A percentile compares a stretch with the other conserved stretches of the same genome.
phyloP scores from a whole-genome alignment of 257 asterid species.

The Phtheirospermum japonicum region DNA sequence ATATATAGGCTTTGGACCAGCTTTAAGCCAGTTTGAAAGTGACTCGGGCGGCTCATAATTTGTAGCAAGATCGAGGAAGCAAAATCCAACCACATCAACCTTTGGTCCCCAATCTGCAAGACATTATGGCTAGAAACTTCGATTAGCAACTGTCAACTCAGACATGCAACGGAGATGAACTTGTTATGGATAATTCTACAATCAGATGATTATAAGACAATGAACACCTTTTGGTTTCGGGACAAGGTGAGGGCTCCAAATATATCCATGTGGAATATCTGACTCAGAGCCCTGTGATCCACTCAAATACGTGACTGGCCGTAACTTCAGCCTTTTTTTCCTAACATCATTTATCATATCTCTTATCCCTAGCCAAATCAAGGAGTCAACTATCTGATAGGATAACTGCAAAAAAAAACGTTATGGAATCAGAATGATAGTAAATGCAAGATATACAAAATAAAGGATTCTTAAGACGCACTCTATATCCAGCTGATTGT shows the following conservation, averaged over 20 bases:
- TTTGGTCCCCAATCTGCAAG: constrained; percentile 97
- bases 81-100: constrained; percentile 95
- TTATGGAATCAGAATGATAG: constrained; percentile 10
- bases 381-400: constrained; percentile 91
- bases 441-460: constrained; percentile 21
- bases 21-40: constrained; percentile 77
- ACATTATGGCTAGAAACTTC: constrained; percentile 27
- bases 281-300: constrained; percentile 80
- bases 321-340: constrained; percentile 83
- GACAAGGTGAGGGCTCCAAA: constrained; percentile 99
- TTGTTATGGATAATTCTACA: not conserved
- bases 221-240: constrained; percentile 92
- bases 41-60: constrained; percentile 84
- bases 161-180: constrained; percentile 12
- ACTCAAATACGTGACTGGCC: constrained; percentile 90
- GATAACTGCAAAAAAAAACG: constrained; percentile 61
- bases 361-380: constrained; percentile 96
- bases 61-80: constrained; percentile 96
- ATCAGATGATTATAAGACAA: constrained; percentile 20
- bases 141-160: not conserved
- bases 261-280: constrained; percentile 85
- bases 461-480: constrained; percentile 37
- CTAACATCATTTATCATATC: constrained; percentile 91
- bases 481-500: constrained; percentile 96
- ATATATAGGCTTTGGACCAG: constrained; percentile 64